Base-by-base conservation (phyloP, 495 filamentous ascomycete genomes). In the Elaphomyces granulatus region DNA sequence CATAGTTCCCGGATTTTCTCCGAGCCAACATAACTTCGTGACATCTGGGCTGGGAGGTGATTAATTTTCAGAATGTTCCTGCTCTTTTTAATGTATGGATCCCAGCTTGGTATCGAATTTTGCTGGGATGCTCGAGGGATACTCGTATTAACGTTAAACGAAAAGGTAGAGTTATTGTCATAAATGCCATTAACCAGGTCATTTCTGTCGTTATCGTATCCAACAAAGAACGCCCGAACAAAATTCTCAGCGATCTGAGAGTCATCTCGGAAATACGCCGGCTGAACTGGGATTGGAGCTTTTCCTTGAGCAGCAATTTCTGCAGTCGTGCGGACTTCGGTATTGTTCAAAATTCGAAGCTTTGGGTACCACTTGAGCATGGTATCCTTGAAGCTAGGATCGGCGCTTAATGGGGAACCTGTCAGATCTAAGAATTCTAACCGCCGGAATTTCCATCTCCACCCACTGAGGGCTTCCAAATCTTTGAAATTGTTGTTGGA, bases 311-410 rank as follows among this genome's bases (percentile, higher is more conserved):
- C 58, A 18, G 63, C 64, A 17, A 80, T 54, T 45, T 87, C 73
- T 43, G 83, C 75, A 0, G 73, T 66, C 0, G 80, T 80, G 31
- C 84, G 72, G 17, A 87, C 75, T 49, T 79, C 69, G 8, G 73
- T 60, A 37, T 74, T 74, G 52, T 87, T 84, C 41, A 95, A 58
- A 23, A 72, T 71, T 35, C 73, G 72, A 6, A 98, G 67, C 26
- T 67, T 74, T 2, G 86, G 87, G 52, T 80, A 96, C 77, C 86
- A 86, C 38, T 75, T 72, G 18, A 82, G 59, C 48, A 94, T 62
- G n/a, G 86, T 80, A 15, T 72, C 56, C 42, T 72, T 70, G 56
- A 80, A 83, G 20, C 63, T 66, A 2, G 77, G 68, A 23, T 72
- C 65, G 15, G 65, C 49, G n/a, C 63, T 74, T 44, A 93, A 66